Evolutionary conservation across 257 asterid species (phyloP).

Genomic region (Gynochthodes officinalis): DNA sequence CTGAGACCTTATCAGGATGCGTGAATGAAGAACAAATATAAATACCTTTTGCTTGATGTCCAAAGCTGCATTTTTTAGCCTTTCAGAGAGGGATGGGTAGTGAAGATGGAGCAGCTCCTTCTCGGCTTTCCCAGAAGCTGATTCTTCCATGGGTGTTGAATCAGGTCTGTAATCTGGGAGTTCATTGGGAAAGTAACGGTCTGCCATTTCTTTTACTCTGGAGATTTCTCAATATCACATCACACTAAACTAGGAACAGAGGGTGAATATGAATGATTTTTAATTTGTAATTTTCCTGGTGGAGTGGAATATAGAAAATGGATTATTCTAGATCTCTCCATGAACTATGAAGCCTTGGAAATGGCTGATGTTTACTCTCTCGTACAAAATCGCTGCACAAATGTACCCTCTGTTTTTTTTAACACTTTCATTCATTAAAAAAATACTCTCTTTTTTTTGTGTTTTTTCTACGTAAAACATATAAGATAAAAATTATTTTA

Average conservation of each 20-base stretch:
- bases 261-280: no score
- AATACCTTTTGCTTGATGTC: conserved; percentile 53
- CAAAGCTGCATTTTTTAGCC: conserved; percentile 49
- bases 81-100: conserved; percentile 35
- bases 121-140: conserved; percentile 21
- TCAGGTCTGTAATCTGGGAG: conserved; percentile 56
- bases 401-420: no score
- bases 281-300: no score
- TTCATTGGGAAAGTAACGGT: conserved; percentile 69
- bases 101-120: conserved; percentile 60
- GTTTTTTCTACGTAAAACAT: no score
- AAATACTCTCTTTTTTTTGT: no score
- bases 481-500: no score
- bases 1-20: neutral
- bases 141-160: conserved; percentile 14
- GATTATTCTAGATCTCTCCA: neutral
- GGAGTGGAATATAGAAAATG: neutral
- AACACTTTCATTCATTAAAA: no score
- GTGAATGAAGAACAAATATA: neutral
- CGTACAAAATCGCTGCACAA: no score
- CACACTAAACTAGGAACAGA: no score
- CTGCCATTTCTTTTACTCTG: conserved; percentile 49
- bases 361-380: no score
- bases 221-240: no score
- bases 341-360: no score